Evolutionary conservation across 208 protist species (phyloP).

Genomic region (Tritrichomonas foetus): DNA sequence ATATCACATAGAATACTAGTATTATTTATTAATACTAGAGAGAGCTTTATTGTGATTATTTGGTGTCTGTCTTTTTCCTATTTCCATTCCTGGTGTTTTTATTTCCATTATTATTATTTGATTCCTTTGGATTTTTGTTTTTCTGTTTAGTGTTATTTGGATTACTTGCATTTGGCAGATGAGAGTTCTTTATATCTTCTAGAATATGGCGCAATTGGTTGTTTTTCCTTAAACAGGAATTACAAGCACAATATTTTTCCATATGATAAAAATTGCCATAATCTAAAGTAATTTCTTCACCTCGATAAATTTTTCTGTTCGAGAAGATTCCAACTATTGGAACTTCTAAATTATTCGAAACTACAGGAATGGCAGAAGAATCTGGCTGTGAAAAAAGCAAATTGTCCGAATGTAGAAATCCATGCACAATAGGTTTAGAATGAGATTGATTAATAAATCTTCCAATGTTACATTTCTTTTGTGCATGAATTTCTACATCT

Average conservation of each 20-base stretch:
- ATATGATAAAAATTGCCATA: background rate
- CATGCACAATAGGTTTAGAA: background rate
- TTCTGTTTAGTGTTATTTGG: too few species aligned
- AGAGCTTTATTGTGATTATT: too few species aligned
- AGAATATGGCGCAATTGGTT: too few species aligned
- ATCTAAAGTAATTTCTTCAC: background rate
- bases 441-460: background rate
- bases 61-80: too few species aligned
- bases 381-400: background rate
- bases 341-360: background rate
- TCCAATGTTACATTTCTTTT: background rate
- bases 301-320: background rate
- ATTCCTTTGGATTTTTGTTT: too few species aligned
- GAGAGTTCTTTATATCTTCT: too few species aligned
- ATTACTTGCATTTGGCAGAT: too few species aligned
- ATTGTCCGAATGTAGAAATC: too few species aligned
- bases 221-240: background rate
- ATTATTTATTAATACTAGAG: too few species aligned
- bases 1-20: too few species aligned
- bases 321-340: background rate
- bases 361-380: background rate
- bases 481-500: background rate
- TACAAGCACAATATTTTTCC: background rate
- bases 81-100: too few species aligned
- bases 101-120: too few species aligned